phyloP scores from a whole-genome alignment of 208 protist species.

The Naegleria gruberi region DNA sequence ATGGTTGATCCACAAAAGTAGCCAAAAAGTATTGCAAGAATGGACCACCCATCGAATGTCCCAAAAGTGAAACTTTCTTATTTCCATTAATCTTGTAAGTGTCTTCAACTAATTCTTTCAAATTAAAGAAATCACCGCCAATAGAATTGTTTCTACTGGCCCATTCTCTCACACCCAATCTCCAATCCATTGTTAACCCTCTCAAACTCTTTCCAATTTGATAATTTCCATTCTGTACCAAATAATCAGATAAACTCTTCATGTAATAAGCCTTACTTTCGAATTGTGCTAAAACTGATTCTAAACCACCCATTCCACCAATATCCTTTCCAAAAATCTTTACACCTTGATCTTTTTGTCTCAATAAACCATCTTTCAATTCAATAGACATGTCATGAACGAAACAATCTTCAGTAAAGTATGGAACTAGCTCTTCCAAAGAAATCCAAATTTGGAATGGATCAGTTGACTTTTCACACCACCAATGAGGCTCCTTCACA shows the following conservation, averaged over 20 bases:
- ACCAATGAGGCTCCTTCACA: not conserved
- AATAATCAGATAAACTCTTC: not conserved
- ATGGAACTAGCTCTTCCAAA: not conserved
- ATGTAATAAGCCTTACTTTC: not conserved
- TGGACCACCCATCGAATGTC: not conserved
- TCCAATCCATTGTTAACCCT: not conserved
- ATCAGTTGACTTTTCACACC: not conserved
- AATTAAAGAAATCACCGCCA: not conserved
- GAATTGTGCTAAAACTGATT: not conserved
- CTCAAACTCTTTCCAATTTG: not conserved
- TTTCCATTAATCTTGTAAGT: not conserved
- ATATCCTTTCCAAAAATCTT: not conserved
- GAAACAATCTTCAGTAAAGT: not conserved
- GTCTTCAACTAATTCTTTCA: not conserved
- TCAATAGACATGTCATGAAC: not conserved
- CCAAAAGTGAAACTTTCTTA: not conserved
- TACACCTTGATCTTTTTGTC: not conserved
- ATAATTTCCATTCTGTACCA: not conserved
- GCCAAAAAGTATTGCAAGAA: not conserved
- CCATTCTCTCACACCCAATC: not conserved
- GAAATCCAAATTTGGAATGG: not conserved
- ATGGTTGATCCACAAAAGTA: constrained; percentile 4
- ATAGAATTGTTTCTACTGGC: not conserved
- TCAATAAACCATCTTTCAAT: not conserved
- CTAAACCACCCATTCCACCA: not conserved